Evolutionary conservation across 176 grass and related monocot genomes (phyloP), one percentile per base, ranked within the genome.

Genomic region (Thalia dealbata): DNA sequence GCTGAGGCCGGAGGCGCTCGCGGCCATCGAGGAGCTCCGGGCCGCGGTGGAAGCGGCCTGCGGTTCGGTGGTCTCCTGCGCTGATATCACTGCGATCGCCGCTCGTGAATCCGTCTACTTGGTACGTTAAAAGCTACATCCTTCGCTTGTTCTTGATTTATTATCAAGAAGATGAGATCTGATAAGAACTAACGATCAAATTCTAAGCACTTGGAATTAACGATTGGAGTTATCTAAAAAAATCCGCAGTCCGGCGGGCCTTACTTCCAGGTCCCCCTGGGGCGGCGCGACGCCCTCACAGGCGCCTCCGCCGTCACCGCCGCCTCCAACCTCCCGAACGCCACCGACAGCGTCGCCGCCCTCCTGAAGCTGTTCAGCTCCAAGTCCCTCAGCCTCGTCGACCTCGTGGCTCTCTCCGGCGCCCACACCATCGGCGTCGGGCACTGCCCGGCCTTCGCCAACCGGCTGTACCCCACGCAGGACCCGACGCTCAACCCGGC

Each of bases 51-150:
- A 85, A 62, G 0, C 8, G 9, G 52, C 62, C 0, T 89, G 87
- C 69, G 82, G 87, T 0, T 46, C 51, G 19, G 27, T 56, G 54
- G 80, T 89, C 46, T 89, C 87, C 9, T 89, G 87, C 48, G 83
- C 87, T 35, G 80, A 85, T 74, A 85, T 89, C 69, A 65, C 73
- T 46, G 44, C 50, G 24, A 76, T 89, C 1, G 82, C 87, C 27
- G 78, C 83, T 11, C 62, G 87, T 3, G 82, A 89, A 72, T 45
- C 87, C 5, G 63, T 89, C 15, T 73, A 73, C 21, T 41, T 74
- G 15, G 84, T 78, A 73, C 38, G 59, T 9, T 25, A 10, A 7
- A 23, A n/a, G 14, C 52, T 29, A 0, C 41, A 15, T 64, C 10
- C 8, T 45, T 18, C 5, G 44, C n/a, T 10, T 22, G 7, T 42